Evolutionary conservation across 495 filamentous ascomycete genomes (phyloP), one percentile per base, ranked within the genome.

Genomic region (Aspergillus biplanus): DNA sequence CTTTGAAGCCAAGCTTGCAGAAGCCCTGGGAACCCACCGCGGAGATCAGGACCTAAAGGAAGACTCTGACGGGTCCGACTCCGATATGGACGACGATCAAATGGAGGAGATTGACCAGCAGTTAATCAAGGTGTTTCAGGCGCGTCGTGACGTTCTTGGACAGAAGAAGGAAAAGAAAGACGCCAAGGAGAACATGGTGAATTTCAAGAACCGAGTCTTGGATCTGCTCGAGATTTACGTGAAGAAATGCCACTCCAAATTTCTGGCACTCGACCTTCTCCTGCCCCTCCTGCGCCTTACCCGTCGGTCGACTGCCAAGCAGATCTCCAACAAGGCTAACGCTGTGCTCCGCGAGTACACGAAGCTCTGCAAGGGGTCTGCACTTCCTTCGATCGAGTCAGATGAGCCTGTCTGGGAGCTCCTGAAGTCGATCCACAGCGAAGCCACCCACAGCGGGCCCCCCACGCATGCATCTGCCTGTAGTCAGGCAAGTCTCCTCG

Each of bases 121-220:
- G 64, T 85, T 99, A 16, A 83, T 86, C 57, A 88, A 90, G 60
- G 89, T 97, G 53, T 97, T 98, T 82, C 82, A 85, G 59, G 88
- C 94, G 61, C 85, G 88, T 49, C 87, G 84, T 62, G 76, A 85
- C 61, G 74, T 69, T 11, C 79, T 75, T 2, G 82, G 80, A 69
- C 89, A 90, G 73, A 91, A 92, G 74, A 86, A 91, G 70, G 90
- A 95, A 70, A 88, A 89, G 61, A 92, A 90, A 71, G 89, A 91
- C 61, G 92, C 95, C 50, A 92, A 91, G 68, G 90, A 94, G 58
- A 91, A 83, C n/a, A 90, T 98, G 68, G 77, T 95, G 66, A 92
- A 94, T 75, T 97, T 98, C 85, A 99, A 99, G 81, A 90, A 89
- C 77, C 89, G 93, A 39, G 88, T 97, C 8, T 79, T 99, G 13